A percentile compares a stretch with the other conserved stretches of the same genome.
Evolutionary conservation across 164 flowering plant species (phyloP).

Genomic region (Echeveria elegans): DNA sequence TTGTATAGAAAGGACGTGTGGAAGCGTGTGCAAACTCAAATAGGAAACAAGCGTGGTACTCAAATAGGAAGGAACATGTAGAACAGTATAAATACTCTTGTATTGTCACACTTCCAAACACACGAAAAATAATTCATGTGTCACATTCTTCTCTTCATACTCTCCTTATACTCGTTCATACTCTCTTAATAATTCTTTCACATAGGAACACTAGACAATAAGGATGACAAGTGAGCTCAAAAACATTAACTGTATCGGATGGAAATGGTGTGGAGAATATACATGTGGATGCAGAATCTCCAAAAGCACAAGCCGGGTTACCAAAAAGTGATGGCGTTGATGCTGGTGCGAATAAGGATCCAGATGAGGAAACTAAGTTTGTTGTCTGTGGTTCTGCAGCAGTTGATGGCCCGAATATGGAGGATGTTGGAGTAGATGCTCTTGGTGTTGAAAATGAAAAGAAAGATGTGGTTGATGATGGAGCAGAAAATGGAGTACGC

Average conservation of each 20-base stretch:
- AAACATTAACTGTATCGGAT: slow-evolving; percentile 35
- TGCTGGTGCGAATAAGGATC: slow-evolving; percentile 43
- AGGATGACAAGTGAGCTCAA: background rate
- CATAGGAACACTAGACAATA: too few relatives aligned
- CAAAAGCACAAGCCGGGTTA: slow-evolving; percentile 34
- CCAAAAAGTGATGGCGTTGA: slow-evolving; percentile 52
- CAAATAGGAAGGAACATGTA: too few relatives aligned
- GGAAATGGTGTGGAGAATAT: slow-evolving; percentile 53
- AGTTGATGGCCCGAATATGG: slow-evolving; percentile 42
- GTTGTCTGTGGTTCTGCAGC: slow-evolving; percentile 53
- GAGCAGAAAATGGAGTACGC: slow-evolving; percentile 49
- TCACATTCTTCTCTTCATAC: too few relatives aligned
- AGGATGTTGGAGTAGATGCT: slow-evolving; percentile 37
- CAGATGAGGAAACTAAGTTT: slow-evolving; percentile 40
- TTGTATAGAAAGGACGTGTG: too few relatives aligned
- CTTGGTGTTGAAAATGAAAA: slow-evolving; percentile 69
- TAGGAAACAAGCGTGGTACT: too few relatives aligned
- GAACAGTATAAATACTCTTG: too few relatives aligned
- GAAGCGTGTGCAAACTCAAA: too few relatives aligned
- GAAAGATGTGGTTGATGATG: slow-evolving; percentile 40
- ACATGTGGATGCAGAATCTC: slow-evolving; percentile 36
- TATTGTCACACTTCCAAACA: too few relatives aligned
- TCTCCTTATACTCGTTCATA: too few relatives aligned
- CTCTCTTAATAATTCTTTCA: too few relatives aligned
- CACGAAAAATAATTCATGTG: too few relatives aligned